Evolutionary conservation across 257 asterid genomes (phyloP).

Genomic region (Gentiana macrophylla): DNA sequence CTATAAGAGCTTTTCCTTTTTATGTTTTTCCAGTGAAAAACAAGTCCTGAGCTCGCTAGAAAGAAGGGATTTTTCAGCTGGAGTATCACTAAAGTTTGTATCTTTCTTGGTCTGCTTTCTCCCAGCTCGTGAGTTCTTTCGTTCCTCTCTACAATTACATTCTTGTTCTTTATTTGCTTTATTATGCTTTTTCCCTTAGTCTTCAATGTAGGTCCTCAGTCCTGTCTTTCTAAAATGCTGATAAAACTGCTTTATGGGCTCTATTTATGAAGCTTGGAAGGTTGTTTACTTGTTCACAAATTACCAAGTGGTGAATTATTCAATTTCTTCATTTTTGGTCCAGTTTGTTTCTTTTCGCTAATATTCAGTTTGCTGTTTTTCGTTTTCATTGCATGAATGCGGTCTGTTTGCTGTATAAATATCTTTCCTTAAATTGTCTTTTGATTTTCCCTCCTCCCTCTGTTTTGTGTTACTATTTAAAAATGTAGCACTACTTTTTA

Average conservation of each 20-base stretch:
- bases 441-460: neutral
- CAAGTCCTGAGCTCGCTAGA: neutral
- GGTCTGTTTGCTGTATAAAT: neutral
- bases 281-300: too few relatives aligned
- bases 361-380: neutral
- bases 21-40: too few relatives aligned
- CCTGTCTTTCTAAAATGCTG: neutral
- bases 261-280: too few relatives aligned
- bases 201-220: neutral
- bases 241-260: too few relatives aligned
- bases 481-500: too few relatives aligned
- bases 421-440: neutral
- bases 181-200: neutral
- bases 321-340: neutral
- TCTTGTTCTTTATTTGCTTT: neutral
- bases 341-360: neutral
- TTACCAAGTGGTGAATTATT: too few relatives aligned
- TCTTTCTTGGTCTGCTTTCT: neutral
- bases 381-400: neutral
- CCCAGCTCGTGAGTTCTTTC: slow-evolving; percentile 4
- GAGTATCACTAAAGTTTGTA: neutral
- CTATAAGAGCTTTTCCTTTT: too few relatives aligned
- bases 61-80: neutral
- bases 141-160: neutral
- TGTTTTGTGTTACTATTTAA: too few relatives aligned